Percentiles rank a stretch among this genome's conserved stretches.
These are phyloP conservation scores for Lizonia empirigonia DNA, from an alignment of 2,329 filamentous ascomycete species.

Conservation along the genomic window DNA sequence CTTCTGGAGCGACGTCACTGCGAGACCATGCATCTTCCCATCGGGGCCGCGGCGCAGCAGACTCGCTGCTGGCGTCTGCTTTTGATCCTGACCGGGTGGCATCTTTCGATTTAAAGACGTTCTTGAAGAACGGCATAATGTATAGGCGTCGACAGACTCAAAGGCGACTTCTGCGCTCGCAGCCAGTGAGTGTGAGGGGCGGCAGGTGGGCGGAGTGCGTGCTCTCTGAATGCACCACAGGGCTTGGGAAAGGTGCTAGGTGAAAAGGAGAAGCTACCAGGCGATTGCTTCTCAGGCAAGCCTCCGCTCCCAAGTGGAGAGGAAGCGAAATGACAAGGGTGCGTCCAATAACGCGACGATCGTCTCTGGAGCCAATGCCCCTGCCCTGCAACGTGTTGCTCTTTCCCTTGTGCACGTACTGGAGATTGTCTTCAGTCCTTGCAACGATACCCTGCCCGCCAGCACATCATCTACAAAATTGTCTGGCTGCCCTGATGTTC, in stretches of 20 bases:
- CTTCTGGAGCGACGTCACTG: constrained; percentile 81
- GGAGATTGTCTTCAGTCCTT: constrained; percentile 3
- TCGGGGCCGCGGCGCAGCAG: constrained; percentile 66
- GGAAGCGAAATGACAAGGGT: constrained; percentile 22
- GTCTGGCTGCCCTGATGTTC: constrained; percentile 12
- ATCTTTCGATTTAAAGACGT: constrained; percentile 47
- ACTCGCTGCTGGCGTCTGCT: constrained; percentile 30
- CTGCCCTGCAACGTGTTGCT: constrained; percentile 12
- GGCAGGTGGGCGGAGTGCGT: constrained; percentile 8
- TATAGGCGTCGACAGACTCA: constrained; percentile 25
- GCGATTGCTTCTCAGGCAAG: constrained; percentile 17
- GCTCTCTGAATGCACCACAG: constrained; percentile 10
- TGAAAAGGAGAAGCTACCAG: constrained; percentile 18
- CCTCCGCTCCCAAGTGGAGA: constrained; percentile 16
- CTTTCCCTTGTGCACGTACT: constrained; percentile 13
- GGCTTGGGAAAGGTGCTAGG: constrained; percentile 15
- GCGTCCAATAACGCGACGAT: constrained; percentile 18
- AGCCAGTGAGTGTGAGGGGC: constrained; percentile 1
- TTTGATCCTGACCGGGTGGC: constrained; percentile 39
- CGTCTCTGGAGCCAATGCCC: constrained; percentile 8
- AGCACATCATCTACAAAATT: constrained; percentile 10
- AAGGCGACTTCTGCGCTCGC: not conserved
- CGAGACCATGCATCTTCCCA: constrained; percentile 91
- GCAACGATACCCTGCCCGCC: constrained; percentile 14
- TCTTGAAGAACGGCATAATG: constrained; percentile 49